Percentiles rank a stretch among this genome's conserved stretches.
phyloP scores from a whole-genome alignment of 2,329 filamentous ascomycete species.

The Didymella exigua region DNA sequence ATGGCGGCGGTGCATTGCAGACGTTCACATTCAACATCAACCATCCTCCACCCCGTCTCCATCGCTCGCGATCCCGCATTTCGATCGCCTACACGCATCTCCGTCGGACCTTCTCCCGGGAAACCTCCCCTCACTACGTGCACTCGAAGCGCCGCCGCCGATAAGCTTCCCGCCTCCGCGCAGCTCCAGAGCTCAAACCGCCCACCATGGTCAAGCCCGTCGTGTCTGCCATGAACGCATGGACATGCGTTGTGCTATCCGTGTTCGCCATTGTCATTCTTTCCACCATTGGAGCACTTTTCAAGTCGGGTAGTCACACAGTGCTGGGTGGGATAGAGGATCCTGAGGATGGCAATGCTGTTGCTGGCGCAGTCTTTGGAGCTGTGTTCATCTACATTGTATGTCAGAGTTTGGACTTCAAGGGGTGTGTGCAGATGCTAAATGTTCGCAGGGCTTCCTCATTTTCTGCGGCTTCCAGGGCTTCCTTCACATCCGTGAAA shows the following conservation, averaged over 20 bases:
- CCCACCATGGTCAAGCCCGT: constrained; percentile 91
- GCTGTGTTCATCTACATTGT: constrained; percentile 89
- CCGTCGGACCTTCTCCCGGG: background rate
- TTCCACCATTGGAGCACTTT: constrained; percentile 72
- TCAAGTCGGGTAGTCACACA: constrained; percentile 76
- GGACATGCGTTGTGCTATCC: constrained; percentile 80
- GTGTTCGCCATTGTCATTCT: constrained; percentile 69
- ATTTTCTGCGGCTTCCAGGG: constrained; percentile 92
- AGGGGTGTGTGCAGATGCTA: background rate
- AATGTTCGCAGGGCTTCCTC: constrained; percentile 69
- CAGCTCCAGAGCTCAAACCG: constrained; percentile 19
- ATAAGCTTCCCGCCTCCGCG: constrained; percentile 20
- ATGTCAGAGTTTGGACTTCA: constrained; percentile 51
- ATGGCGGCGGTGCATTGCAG: constrained; percentile 12
- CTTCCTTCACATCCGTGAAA: constrained; percentile 81
- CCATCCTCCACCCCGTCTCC: background rate
- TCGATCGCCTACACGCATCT: background rate
- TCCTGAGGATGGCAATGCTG: constrained; percentile 74
- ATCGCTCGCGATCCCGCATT: constrained; percentile 2
- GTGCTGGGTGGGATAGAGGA: constrained; percentile 76
- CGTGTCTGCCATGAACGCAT: constrained; percentile 88
- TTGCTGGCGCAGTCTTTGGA: constrained; percentile 83
- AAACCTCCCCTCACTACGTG: background rate
- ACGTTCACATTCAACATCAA: constrained; percentile 6
- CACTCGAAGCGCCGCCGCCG: constrained; percentile 18